Base-by-base conservation (phyloP, 345 rosid genomes). In the Gossypium sturtianum region DNA sequence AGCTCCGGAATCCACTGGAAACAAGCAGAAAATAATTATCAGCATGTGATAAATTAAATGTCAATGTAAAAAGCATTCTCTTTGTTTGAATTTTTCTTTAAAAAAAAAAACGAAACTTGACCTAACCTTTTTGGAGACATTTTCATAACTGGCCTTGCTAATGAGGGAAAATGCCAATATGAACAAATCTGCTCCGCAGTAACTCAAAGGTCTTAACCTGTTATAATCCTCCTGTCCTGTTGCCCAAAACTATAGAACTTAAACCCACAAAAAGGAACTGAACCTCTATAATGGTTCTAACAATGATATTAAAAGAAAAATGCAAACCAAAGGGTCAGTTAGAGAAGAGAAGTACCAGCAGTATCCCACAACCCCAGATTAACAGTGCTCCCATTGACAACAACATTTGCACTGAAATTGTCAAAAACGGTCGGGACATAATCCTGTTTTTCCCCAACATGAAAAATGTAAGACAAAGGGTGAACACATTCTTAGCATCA, bases 61-160 rank as follows among this genome's bases (percentile, higher is more conserved):
- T 6, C 56, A 29, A 3, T 65, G 57, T 49, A 59, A 2, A 11
- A 68, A 68, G 51, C 12, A 23, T 29, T 62, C 45, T n/a, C 27
- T 49, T 20, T 23, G 8, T 52, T 47, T 73, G n/a, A 70, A 29
- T 27, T 52, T 8, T 13, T 34, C 7, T 0, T 34, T 7, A 34
- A 34, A 34, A 34, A 34, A 4, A 4, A 34, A 34, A 34, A 34
- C 4, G 41, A 34, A 34, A 34, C 41, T 34, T 34, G 41, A 44
- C 29, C 47, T 11, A 69, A 91, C 99, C 97, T 95, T 95, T 81
- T 95, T 95, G 77, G 96, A 87, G 47, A 93, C 91, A 75, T 95
- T 95, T 84, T 95, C 99, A 79, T 91, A 93, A 84, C 98, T 95
- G 77, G 99, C 99, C 86, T 95, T 95, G 93, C 98, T 95, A 79